Percentiles rank a stretch among this genome's conserved stretches.
phyloP scores from a whole-genome alignment of 345 rosid genomes.

The Stellera chamaejasme region DNA sequence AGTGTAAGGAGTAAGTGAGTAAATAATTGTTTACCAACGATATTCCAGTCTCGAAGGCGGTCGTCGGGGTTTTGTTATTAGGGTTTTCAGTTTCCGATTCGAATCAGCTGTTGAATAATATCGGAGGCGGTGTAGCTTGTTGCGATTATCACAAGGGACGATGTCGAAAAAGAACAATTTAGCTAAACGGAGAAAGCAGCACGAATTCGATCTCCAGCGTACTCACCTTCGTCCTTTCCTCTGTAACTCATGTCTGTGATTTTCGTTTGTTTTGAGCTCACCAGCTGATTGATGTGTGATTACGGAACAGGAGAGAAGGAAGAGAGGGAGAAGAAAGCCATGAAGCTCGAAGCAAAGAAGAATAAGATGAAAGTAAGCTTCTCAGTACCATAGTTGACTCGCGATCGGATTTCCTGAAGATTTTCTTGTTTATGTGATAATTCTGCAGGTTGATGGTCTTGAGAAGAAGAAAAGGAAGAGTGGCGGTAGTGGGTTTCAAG shows the following conservation, averaged over 20 bases:
- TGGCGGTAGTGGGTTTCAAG: conserved; percentile 60
- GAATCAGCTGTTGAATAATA: no score
- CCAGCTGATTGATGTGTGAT: neutral
- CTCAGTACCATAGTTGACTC: neutral
- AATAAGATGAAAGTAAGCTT: conserved; percentile 83
- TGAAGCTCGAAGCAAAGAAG: conserved; percentile 78
- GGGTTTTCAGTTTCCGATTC: no score
- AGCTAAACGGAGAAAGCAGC: conserved; percentile 67
- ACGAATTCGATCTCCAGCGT: conserved; percentile 84
- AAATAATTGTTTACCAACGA: no score
- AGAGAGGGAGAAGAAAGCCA: conserved; percentile 48
- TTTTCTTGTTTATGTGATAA: neutral
- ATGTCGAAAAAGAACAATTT: conserved; percentile 98
- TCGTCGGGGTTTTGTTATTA: no score
- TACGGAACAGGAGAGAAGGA: conserved; percentile 62
- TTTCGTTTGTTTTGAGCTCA: neutral
- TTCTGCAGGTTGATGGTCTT: conserved; percentile 58
- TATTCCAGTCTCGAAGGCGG: no score
- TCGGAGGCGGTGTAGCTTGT: neutral
- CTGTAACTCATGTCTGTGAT: neutral
- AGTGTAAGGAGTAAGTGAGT: no score
- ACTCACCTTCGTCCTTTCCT: conserved; percentile 5
- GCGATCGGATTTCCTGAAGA: neutral
- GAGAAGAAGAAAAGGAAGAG: conserved; percentile 65
- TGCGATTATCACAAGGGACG: conserved; percentile 9